Evolutionary conservation across 768 basidiomycete genomes (phyloP).

Genomic region (Phaffia tasmanica): DNA sequence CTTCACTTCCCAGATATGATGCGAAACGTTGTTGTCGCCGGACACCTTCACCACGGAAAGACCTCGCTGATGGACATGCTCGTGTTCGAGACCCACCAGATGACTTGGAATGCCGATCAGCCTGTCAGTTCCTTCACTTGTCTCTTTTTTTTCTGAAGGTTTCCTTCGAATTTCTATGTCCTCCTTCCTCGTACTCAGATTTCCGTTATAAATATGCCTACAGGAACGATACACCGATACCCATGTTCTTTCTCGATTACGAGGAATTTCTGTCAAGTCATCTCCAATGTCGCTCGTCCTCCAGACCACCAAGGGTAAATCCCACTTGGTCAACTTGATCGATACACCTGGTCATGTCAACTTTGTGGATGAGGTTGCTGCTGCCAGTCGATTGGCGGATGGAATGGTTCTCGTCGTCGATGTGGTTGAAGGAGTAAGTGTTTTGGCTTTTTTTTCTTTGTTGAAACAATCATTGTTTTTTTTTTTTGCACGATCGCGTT

Average conservation of each 20-base stretch:
- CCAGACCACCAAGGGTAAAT: slow-evolving; percentile 75
- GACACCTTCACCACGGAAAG: slow-evolving; percentile 96
- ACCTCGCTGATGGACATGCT: slow-evolving; percentile 96
- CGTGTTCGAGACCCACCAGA: slow-evolving; percentile 88
- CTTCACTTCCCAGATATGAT: slow-evolving; percentile 86
- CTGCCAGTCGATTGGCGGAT: slow-evolving; percentile 72
- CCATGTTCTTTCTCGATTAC: slow-evolving; percentile 73
- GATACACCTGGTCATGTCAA: slow-evolving; percentile 98
- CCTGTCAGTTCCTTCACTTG: slow-evolving; percentile 48
- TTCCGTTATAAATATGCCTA: slow-evolving; percentile 9
- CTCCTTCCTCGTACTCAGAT: neutral
- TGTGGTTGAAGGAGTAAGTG: slow-evolving; percentile 82
- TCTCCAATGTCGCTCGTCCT: slow-evolving; percentile 90
- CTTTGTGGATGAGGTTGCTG: slow-evolving; percentile 94
- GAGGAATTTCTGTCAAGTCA: slow-evolving; percentile 90
- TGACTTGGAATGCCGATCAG: slow-evolving; percentile 83
- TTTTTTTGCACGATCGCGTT: slow-evolving; percentile 25
- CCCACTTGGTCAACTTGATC: slow-evolving; percentile 81
- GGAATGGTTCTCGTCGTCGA: slow-evolving; percentile 91
- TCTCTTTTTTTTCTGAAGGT: slow-evolving; percentile 6
- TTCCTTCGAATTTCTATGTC: neutral
- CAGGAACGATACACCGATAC: slow-evolving; percentile 94
- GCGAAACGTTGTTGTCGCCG: slow-evolving; percentile 89
- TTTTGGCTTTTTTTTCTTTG: neutral
- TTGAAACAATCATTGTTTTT: neutral